These are phyloP conservation scores for Calonectria honghensis DNA, from an alignment of 2,329 filamentous ascomycete species.

Conservation along the genomic window DNA sequence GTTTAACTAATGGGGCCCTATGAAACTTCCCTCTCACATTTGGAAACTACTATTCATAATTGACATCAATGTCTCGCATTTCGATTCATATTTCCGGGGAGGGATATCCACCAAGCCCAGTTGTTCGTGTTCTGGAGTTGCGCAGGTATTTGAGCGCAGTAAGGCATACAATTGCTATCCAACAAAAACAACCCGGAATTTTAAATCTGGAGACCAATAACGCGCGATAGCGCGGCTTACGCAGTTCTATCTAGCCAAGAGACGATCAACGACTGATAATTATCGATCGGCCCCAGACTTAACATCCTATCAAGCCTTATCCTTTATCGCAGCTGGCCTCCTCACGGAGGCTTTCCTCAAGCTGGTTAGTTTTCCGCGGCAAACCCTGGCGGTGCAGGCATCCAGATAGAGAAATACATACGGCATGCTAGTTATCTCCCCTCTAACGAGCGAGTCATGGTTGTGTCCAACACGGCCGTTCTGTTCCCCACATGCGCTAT, in stretches of 20 bases:
- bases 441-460: slow-evolving; percentile 34
- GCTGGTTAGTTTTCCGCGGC: slow-evolving; percentile 22
- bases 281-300: slow-evolving; percentile 35
- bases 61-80: neutral
- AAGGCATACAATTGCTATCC: neutral
- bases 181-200: neutral
- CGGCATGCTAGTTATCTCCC: slow-evolving; percentile 40
- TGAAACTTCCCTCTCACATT: neutral
- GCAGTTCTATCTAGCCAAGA: slow-evolving; percentile 7
- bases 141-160: neutral
- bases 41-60: neutral
- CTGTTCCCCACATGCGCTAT: slow-evolving; percentile 38
- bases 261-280: neutral
- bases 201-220: neutral
- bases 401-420: slow-evolving; percentile 37
- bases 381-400: slow-evolving; percentile 12
- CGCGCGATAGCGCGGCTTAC: neutral
- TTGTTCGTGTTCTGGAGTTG: neutral
- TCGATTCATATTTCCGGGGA: neutral
- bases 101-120: neutral
- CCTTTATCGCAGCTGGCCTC: slow-evolving; percentile 30
- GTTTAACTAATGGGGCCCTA: neutral
- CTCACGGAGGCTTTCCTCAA: slow-evolving; percentile 15
- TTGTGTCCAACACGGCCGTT: slow-evolving; percentile 1
- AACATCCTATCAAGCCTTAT: slow-evolving; percentile 44